phyloP scores from a whole-genome alignment of 2,329 filamentous ascomycete species.

The Aspergillus sp. region DNA sequence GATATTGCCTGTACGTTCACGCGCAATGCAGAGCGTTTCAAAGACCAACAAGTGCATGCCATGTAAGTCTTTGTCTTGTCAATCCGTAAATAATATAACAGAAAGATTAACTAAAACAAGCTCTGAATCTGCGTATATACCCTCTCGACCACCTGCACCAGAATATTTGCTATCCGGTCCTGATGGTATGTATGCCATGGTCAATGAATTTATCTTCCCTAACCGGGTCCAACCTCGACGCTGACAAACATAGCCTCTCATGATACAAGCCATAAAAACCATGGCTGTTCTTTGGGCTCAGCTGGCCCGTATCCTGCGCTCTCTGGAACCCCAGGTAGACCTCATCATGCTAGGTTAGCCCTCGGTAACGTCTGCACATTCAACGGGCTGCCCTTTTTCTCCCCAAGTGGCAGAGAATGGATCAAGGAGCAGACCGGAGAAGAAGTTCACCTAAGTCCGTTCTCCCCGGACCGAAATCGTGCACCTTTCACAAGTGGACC shows the following conservation, averaged over 20 bases:
- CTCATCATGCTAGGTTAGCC: not conserved
- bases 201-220: too few species aligned
- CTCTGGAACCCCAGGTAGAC: not conserved
- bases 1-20: constrained; percentile 8
- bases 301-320: too few species aligned
- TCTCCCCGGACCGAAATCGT: not conserved
- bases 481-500: not conserved
- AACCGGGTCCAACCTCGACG: too few species aligned
- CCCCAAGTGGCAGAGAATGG: constrained; percentile 7
- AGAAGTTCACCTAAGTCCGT: constrained; percentile 5
- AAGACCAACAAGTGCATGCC: not conserved
- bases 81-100: not conserved
- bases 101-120: too few species aligned
- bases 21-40: not conserved
- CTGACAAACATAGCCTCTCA: not conserved
- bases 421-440: constrained; percentile 8
- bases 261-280: not conserved
- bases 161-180: too few species aligned
- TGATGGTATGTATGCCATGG: too few species aligned
- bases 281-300: not conserved
- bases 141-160: too few species aligned
- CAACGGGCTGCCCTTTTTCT: constrained; percentile 12
- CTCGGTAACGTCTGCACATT: constrained; percentile 11
- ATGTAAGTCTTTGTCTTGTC: not conserved
- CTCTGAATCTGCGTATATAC: too few species aligned